Percentiles rank a stretch among this genome's conserved stretches.
phyloP scores from a whole-genome alignment of 768 basidiomycete species.

The Tubosaeta sp. region DNA sequence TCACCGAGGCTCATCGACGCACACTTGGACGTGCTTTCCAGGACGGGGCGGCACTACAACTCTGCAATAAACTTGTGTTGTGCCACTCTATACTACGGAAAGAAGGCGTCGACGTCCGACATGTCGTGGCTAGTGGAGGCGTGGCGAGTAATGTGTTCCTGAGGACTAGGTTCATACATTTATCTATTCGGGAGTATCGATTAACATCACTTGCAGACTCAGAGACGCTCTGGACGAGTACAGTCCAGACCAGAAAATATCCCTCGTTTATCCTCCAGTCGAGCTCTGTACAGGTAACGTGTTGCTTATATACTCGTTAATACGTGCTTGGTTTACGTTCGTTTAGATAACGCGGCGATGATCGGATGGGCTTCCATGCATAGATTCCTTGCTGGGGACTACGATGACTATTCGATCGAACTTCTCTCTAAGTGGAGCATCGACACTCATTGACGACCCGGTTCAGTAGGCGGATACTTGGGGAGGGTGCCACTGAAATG shows the following conservation, averaged over 20 bases:
- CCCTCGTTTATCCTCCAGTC: conserved; percentile 70
- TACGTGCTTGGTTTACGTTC: background rate
- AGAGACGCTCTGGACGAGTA: conserved; percentile 24
- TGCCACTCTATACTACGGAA: conserved; percentile 40
- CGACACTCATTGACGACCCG: conserved; percentile 31
- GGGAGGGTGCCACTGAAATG: too few relatives aligned
- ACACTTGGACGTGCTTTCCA: conserved; percentile 73
- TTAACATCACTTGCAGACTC: conserved; percentile 28
- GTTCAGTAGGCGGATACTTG: too few relatives aligned
- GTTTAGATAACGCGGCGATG: conserved; percentile 92
- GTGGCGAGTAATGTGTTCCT: conserved; percentile 85
- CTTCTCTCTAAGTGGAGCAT: conserved; percentile 76
- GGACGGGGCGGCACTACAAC: conserved; percentile 60
- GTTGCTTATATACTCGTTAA: background rate
- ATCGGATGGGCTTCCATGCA: conserved; percentile 90
- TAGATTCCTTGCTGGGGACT: conserved; percentile 61
- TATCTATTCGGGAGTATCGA: background rate
- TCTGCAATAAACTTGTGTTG: conserved; percentile 63
- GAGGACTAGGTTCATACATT: conserved; percentile 49
- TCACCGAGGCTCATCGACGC: conserved; percentile 25
- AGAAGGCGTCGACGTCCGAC: conserved; percentile 41
- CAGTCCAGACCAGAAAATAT: conserved; percentile 33
- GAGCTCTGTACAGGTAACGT: conserved; percentile 73
- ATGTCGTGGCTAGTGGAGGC: conserved; percentile 85
- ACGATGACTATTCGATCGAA: conserved; percentile 58